These are phyloP conservation scores for Petrea volubilis DNA, from an alignment of 257 asterid species.

Conservation along the genomic window DNA sequence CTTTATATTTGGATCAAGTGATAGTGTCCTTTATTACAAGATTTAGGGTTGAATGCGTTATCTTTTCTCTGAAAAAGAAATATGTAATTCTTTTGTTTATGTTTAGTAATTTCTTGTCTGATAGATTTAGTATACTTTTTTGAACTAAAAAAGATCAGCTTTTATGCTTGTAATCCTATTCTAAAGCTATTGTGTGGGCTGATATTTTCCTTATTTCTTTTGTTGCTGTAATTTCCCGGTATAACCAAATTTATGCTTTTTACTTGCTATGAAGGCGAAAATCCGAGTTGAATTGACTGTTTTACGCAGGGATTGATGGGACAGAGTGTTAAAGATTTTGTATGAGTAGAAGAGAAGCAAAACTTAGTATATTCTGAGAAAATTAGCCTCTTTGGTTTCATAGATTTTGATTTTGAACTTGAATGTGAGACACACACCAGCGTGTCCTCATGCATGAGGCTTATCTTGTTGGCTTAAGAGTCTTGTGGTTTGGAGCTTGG, in stretches of 20 bases:
- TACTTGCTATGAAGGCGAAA: conserved; percentile 4
- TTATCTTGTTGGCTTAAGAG: conserved; percentile 16
- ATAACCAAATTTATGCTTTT: not conserved
- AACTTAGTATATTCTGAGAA: conserved; percentile 26
- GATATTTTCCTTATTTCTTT: not conserved
- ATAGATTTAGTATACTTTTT: conserved; percentile 3
- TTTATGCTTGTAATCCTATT: not conserved
- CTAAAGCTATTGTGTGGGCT: not conserved
- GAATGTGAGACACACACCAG: not conserved
- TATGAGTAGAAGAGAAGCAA: conserved; percentile 15
- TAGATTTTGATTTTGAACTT: conserved; percentile 19
- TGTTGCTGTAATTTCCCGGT: not conserved
- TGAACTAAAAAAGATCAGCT: not conserved
- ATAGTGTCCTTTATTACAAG: not conserved
- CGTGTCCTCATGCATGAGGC: conserved; percentile 8
- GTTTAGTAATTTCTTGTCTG: not conserved
- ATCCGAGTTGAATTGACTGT: conserved; percentile 28
- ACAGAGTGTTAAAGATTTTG: conserved; percentile 16
- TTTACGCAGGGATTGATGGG: conserved; percentile 38
- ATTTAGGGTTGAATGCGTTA: conserved; percentile 45
- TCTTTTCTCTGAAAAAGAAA: not conserved
- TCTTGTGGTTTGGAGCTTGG: conserved; percentile 21
- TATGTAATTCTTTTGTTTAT: not conserved
- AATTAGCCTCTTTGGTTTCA: conserved; percentile 16
- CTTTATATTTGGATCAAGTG: conserved; percentile 38